These are phyloP conservation scores for Astrothelium subdiscretum DNA, from an alignment of 495 filamentous ascomycete genomes.

Conservation along the genomic window DNA sequence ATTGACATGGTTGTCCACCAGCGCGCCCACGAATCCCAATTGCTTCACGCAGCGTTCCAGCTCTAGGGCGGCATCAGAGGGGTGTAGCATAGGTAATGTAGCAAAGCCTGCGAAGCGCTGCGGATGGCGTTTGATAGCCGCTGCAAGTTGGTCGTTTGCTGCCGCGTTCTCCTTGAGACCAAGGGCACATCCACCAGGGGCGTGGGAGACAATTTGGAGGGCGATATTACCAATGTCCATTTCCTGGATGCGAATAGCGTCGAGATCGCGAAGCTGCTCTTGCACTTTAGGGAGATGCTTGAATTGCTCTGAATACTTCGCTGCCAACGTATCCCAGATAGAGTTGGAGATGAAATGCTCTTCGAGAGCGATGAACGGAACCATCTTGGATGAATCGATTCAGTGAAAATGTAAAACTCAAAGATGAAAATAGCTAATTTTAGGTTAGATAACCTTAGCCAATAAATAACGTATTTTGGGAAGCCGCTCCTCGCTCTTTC, in stretches of 20 bases:
- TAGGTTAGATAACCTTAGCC: no score
- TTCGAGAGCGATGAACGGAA: conserved; percentile 44
- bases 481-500: no score
- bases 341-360: conserved; percentile 44
- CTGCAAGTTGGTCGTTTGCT: conserved; percentile 44
- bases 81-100: conserved; percentile 37
- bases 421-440: no score
- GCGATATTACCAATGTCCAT: conserved; percentile 41
- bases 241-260: conserved; percentile 34
- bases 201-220: conserved; percentile 47
- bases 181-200: conserved; percentile 26
- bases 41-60: conserved; percentile 36
- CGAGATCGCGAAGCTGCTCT: conserved; percentile 31
- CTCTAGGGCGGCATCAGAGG: conserved; percentile 36
- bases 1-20: conserved; percentile 43
- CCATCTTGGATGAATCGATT: background rate
- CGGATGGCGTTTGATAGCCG: conserved; percentile 34
- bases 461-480: no score
- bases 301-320: conserved; percentile 23
- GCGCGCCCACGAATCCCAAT: conserved; percentile 42
- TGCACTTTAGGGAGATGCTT: conserved; percentile 22
- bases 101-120: conserved; percentile 44
- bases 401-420: no score
- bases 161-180: conserved; percentile 23
- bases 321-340: conserved; percentile 14